Evolutionary conservation across 2,329 filamentous ascomycete species (phyloP).

Genomic region (Sarocladiaceae sp.): DNA sequence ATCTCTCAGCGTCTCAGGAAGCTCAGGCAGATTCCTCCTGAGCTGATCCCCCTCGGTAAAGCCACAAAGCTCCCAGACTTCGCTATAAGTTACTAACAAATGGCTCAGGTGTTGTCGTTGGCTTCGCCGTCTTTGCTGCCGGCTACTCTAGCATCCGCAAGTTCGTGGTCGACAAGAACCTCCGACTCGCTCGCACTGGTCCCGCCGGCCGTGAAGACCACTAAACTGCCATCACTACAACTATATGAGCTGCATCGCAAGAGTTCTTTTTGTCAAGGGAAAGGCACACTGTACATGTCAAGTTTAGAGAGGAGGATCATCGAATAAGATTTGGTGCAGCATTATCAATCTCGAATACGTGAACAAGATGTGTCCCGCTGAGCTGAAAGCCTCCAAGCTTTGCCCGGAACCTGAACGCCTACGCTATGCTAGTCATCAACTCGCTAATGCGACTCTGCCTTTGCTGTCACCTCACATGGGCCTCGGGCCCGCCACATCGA

Average conservation of each 20-base stretch:
- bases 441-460: constrained; percentile 17
- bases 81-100: not conserved
- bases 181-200: constrained; percentile 75
- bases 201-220: constrained; percentile 36
- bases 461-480: constrained; percentile 48
- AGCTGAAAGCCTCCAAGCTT: not conserved
- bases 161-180: constrained; percentile 83
- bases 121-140: constrained; percentile 76
- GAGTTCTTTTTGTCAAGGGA: constrained; percentile 16
- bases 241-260: constrained; percentile 2
- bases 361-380: constrained; percentile 8
- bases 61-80: not conserved
- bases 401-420: constrained; percentile 33
- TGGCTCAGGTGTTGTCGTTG: constrained; percentile 72
- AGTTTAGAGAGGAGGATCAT: constrained; percentile 11
- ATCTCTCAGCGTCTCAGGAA: constrained; percentile 91
- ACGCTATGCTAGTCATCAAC: constrained; percentile 35
- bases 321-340: constrained; percentile 1
- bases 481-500: constrained; percentile 92
- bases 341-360: constrained; percentile 8
- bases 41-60: constrained; percentile 90
- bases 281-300: constrained; percentile 15
- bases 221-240: constrained; percentile 23
- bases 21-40: constrained; percentile 84
- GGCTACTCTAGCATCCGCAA: constrained; percentile 79